Base-by-base conservation (phyloP, 495 filamentous ascomycete species). In the Aspergillus wentii region DNA sequence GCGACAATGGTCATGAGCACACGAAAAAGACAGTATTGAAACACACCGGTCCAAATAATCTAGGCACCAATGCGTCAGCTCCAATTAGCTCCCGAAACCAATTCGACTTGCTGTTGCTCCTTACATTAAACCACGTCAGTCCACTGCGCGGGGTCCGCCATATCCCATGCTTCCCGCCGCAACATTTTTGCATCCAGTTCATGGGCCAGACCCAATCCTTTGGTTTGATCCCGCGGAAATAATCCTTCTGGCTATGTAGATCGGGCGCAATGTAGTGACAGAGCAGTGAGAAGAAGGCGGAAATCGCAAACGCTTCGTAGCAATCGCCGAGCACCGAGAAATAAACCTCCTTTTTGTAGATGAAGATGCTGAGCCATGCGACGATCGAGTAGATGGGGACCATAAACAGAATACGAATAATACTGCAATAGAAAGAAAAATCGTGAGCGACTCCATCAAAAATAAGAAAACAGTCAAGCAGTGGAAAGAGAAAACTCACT, bases 361-460 rank as follows among this genome's bases (percentile, higher is more conserved):
- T 88, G 42, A 72, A 72, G 44, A 88, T 82, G 38, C 76, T 78
- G 37, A 94, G 75, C 67, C 85, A 89, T 28, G 85, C 79, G 34
- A 89, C 83, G 32, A 80, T 64, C 19, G 85, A 75, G 55, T 94
- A 95, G 35, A 94, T 70, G 17, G 89, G 89, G 20, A 94, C 75
- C 88, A 95, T 94, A 51, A 88, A 82, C 4, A 95, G 74, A 41
- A 95, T 92, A 29, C 89, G 86, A 41, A 95, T 89, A 43, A 94
- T 91, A 57, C 83, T 89, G 52, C 13, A 15, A 71, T 78, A 44
- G 14, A 28, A 19, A n/a, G 21, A 25, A 33, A 43, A 44, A 30
- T 31, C 17, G 49, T 59, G 21, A 54, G 46, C 25, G 23, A 37
- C 21, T 16, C 19, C 15, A 15, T 9, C 19, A n/a, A 21, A 30